Base-by-base conservation (phyloP, 331 rosid species). In the Acacia pycnantha region DNA sequence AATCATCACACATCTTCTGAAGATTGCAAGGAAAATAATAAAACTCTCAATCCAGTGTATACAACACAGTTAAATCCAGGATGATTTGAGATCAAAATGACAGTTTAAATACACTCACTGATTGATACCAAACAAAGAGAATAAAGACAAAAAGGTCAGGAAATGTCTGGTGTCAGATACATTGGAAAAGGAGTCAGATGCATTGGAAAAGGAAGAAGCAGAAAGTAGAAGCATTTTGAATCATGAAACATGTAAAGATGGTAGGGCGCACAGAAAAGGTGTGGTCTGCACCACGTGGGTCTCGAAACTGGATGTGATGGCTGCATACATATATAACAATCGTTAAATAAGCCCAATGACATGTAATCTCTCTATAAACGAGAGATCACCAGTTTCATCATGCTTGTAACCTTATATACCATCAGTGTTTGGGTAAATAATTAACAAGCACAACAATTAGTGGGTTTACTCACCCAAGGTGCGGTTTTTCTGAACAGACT, bases 11-110 rank as follows among this genome's bases (percentile, higher is more conserved):
- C 59, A 70, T 46, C 4, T 26, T 77, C 37, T 82, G 66, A 59
- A 59, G 18, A 78, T 79, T 68, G 82, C 48, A 70, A 35, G 9
- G 82, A 81, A 14, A 22, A 24, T 58, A 8, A 21, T 12, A 11
- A 78, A 81, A 74, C 83, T 62, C 85, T 62, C 85, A 66, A 77
- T 67, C n/a, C 19, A 69, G 0, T 69, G 51, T 69, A 69, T 16
- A 19, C 29, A 22, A 22, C 35, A 62, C 40, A 27, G 33, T 24
- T 33, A 43, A 43, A 43, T 43, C 9, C 11, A 43, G 10, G 46
- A 50, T 53, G 10, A 53, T 53, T 24, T 12, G 21, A 19, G 15
- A 15, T 76, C 70, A 41, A 12, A 15, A 40, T 80, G 18, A 65
- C 35, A 48, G 47, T 21, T 37, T 22, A 74, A 43, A 72, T 65